Evolutionary conservation across 2,329 filamentous ascomycete genomes (phyloP), one percentile per base, ranked within the genome.

Genomic region (Trichophaea hybrida): DNA sequence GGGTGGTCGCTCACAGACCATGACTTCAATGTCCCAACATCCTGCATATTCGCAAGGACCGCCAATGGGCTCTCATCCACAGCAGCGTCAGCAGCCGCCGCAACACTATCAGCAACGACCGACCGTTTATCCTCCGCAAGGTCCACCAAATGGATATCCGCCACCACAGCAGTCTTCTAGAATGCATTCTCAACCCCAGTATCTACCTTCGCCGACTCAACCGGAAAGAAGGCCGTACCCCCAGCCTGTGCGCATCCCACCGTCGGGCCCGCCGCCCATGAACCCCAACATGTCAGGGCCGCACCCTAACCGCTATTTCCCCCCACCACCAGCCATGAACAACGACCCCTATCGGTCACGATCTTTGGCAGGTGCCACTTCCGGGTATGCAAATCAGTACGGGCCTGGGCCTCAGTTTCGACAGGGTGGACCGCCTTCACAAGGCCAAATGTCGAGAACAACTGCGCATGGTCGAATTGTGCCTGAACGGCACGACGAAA

Each of bases 381-480:
- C 55, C 10, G 32, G 57, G 40, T 37, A 24, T 34, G 32, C 38
- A 13, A 43, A 43, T 33, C 46, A 57, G 43, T 54, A 50, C 15
- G 38, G 49, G 12, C 56, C 58, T 24, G 62, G 51, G 15, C 60
- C 59, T 15, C 72, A 46, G 67, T 75, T 74, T 64, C 76, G 50
- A 12, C 50, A 53, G 50, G 50, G 50, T 24, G 63, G 61, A 40
- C 58, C 52, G n/a, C 55, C 59, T 8, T 59, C 61, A 17, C 57
- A 56, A 8, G 63, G 65, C 53, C 66, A 79, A 58, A 79, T 82
- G 67, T 83, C 88, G 1, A 80, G 85, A 63, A 94, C 88, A 53
- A 98, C 93, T 2, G 88, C 90, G 6, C 90, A 96, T 71, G 93
- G 93, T 35, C 81, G 93, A 62, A 78, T 93, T 38, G 89, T 98